Base-by-base conservation (phyloP, 306 rosid species). In the Cucurbita pepo region DNA sequence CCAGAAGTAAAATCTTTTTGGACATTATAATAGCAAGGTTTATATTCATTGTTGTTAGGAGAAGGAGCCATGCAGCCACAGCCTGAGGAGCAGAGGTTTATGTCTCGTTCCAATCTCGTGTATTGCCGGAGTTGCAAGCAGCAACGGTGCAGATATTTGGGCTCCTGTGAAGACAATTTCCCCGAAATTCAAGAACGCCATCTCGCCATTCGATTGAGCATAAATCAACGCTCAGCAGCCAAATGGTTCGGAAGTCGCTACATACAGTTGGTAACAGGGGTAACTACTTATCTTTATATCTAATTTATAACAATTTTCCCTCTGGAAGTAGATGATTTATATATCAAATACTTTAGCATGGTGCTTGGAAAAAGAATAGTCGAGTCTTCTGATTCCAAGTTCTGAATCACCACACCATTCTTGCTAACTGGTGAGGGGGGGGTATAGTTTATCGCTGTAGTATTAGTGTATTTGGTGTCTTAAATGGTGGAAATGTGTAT, bases 91-190 rank as follows among this genome's bases (percentile, higher is more conserved):
- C 83, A 80, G 95, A 86, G 99, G 99, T 61, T 81, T 94, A 73
- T 94, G 95, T 65, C 82, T 94, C 45, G 91, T 94, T 77, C 99
- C 99, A 0, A 84, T 91, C 62, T 81, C 91, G 2, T 80, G 79
- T 52, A 87, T 97, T 19, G 78, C 69, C n/a, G 99, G 97, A 77
- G 90, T 91, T 73, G 88, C 96, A 51, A 88, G 89, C 70, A 91
- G 92, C 80, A 94, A 94, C 60, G 99, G 99, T 47, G 99, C 99
- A 47, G 99, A 94, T 76, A 91, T 94, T 56, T 94, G 99, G 99
- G 97, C 99, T 16, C 99, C 99, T 18, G 85, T 86, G 58, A 90
- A 94, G 83, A 85, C 85, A 37, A 76, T 82, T 53, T 86, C 95
- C 19, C 89, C 96, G 5, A 82, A 80, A 76, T 60, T 66, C 15